phyloP scores from a whole-genome alignment of 2,329 filamentous ascomycete genomes.

The Ascomycota sp. region DNA sequence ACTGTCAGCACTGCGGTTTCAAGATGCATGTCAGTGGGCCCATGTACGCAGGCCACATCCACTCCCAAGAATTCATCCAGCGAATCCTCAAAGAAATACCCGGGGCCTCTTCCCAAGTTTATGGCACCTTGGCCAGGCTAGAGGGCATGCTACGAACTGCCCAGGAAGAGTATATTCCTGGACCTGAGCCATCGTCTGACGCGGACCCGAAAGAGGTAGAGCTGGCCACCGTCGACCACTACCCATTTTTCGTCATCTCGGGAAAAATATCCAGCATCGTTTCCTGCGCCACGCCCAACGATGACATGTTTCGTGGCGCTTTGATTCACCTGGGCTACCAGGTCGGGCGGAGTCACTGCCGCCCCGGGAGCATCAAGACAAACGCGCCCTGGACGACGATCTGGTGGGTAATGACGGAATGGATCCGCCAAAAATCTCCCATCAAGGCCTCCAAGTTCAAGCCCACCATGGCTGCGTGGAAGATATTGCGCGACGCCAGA shows the following conservation, averaged over 20 bases:
- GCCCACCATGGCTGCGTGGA: conserved; percentile 49
- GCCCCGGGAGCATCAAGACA: conserved; percentile 78
- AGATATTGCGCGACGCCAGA: conserved; percentile 32
- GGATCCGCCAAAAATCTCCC: conserved; percentile 62
- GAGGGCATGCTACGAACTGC: conserved; percentile 84
- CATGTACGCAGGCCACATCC: conserved; percentile 84
- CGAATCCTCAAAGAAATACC: conserved; percentile 57
- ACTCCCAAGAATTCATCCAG: conserved; percentile 66
- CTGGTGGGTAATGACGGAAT: conserved; percentile 88
- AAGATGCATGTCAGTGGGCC: conserved; percentile 80
- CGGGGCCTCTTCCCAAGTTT: conserved; percentile 43
- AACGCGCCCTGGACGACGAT: conserved; percentile 78
- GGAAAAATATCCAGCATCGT: conserved; percentile 55
- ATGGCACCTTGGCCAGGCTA: conserved; percentile 62
- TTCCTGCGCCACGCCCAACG: conserved; percentile 61
- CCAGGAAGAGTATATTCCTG: conserved; percentile 45
- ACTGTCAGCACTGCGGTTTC: conserved; percentile 66
- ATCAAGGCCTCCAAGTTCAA: conserved; percentile 54
- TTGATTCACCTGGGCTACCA: conserved; percentile 62
- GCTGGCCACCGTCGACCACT: conserved; percentile 45
- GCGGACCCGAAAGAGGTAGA: conserved; percentile 23
- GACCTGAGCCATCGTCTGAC: conserved; percentile 16
- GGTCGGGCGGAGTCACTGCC: conserved; percentile 72
- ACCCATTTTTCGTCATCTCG: conserved; percentile 76
- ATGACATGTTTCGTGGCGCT: conserved; percentile 63